Conservation (phyloP, 2,329 filamentous ascomycete genomes). For the Daldinia sp. region DNA sequence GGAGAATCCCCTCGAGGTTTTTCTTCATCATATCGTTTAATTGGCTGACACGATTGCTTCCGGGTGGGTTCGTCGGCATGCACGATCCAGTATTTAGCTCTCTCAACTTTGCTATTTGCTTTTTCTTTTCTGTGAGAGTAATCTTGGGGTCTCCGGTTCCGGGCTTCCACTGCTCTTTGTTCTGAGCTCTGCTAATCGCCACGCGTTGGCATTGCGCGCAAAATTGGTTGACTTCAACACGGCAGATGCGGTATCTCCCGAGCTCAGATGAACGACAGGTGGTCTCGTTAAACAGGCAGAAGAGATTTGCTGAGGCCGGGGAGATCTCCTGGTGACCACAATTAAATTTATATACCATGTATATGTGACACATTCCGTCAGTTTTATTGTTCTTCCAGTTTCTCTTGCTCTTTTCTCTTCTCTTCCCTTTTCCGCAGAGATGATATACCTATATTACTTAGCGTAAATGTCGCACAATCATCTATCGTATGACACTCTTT, state of each 20-base stretch:
- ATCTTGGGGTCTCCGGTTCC: not conserved
- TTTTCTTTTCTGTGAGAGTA: not conserved
- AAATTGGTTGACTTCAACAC: not conserved
- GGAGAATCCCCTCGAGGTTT: not conserved
- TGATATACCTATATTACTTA: too few species aligned
- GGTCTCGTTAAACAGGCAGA: slow-evolving; percentile 12
- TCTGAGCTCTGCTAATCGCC: not conserved
- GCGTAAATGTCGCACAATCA: not conserved
- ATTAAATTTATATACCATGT: not conserved
- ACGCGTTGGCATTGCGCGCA: slow-evolving; percentile 4
- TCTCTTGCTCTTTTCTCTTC: not conserved
- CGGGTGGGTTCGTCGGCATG: not conserved
- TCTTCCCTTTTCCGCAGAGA: not conserved
- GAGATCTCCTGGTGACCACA: slow-evolving; percentile 17
- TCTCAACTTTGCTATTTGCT: not conserved
- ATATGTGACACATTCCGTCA: slow-evolving; percentile 26
- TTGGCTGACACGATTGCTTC: not conserved
- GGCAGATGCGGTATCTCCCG: slow-evolving; percentile 11
- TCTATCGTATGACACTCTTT: not conserved
- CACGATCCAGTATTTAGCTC: not conserved
- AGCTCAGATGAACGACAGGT: not conserved
- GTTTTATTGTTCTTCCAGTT: too few species aligned
- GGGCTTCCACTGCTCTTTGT: not conserved
- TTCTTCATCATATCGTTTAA: not conserved
- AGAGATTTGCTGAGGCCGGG: not conserved